Evolutionary conservation across 78 protist species (phyloP).

Genomic region (Dictyostelium capitatum): DNA sequence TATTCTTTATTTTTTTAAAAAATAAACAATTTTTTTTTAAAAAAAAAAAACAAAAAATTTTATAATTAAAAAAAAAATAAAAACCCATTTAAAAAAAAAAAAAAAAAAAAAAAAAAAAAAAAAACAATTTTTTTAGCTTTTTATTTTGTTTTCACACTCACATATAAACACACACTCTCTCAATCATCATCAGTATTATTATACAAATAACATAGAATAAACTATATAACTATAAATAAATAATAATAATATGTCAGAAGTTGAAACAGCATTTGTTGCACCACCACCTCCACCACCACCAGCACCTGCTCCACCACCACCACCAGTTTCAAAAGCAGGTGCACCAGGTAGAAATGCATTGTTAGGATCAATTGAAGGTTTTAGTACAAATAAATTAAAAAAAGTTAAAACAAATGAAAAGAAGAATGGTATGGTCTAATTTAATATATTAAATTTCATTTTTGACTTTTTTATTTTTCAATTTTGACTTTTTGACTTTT

Average conservation of each 20-base stretch:
- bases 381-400: constrained; percentile 42
- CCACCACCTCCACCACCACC: constrained; percentile 78
- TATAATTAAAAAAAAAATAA: not conserved
- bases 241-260: constrained; percentile 36
- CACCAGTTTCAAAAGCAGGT: not conserved
- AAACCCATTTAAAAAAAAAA: not conserved
- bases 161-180: not conserved
- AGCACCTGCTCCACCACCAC: constrained; percentile 54
- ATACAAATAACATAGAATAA: too few species aligned
- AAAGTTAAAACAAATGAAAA: constrained; percentile 53
- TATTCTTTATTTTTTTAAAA: too few species aligned
- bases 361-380: constrained; percentile 52
- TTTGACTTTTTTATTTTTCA: not conserved
- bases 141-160: not conserved
- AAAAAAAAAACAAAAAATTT: not conserved
- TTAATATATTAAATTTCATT: not conserved
- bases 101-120: not conserved
- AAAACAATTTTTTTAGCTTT: not conserved
- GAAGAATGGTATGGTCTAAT: constrained; percentile 6
- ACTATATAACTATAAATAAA: not conserved
- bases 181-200: not conserved
- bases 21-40: too few species aligned
- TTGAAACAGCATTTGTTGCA: constrained; percentile 3
- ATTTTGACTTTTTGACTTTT: not conserved
- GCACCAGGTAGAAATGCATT: constrained; percentile 30